Conservation (phyloP, 176 grass and related monocot genomes). For the Eremochloa ophiuroides region DNA sequence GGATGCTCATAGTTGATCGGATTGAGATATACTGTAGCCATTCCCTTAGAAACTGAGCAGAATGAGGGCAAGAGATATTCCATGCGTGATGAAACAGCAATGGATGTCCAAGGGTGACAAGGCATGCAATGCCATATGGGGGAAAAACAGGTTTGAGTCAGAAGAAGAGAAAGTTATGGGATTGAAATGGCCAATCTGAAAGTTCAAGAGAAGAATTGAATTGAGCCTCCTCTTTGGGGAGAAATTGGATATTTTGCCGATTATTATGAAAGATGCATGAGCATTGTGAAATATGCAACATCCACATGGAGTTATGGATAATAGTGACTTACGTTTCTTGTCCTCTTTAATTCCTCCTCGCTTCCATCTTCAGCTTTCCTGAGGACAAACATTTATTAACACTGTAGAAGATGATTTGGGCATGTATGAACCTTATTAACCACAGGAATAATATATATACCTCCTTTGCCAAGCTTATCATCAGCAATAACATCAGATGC, state of each 20-base stretch:
- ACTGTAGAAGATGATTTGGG: not conserved
- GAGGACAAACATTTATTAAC: constrained; percentile 14
- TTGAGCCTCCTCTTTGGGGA: not conserved
- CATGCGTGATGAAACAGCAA: not conserved
- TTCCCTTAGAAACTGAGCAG: not conserved
- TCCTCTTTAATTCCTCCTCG: constrained; percentile 44
- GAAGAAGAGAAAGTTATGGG: not conserved
- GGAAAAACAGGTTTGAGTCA: not conserved
- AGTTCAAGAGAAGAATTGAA: not conserved
- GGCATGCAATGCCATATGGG: not conserved
- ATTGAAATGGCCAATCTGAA: not conserved
- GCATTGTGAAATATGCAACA: not conserved
- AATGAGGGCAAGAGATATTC: not conserved
- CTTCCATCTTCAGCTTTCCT: constrained; percentile 56
- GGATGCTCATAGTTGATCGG: not conserved
- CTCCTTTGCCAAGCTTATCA: constrained; percentile 56
- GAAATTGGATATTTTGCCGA: not conserved
- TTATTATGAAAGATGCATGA: not conserved
- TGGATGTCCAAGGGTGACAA: not conserved
- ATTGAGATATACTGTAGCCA: not conserved
- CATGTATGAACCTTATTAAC: constrained; percentile 12
- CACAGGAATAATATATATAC: not conserved
- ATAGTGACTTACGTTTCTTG: constrained; percentile 48
- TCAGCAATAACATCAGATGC: constrained; percentile 53
- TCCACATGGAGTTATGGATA: not conserved